Evolutionary conservation across 495 filamentous ascomycete species (phyloP), one percentile per base, ranked within the genome.

Genomic region (Usnea hakonensis): DNA sequence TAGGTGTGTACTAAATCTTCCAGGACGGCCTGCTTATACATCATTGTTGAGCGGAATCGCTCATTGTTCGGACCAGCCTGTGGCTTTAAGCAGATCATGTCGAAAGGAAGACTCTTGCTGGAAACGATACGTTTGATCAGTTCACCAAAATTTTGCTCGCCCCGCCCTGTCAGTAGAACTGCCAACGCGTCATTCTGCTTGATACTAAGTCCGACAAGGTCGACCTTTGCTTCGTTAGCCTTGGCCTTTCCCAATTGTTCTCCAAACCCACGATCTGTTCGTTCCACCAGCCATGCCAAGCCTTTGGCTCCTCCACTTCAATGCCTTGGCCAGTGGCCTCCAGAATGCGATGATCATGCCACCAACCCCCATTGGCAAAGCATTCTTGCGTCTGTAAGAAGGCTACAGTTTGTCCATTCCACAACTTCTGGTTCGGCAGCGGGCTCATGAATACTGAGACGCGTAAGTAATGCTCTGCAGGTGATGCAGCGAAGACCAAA

Each of bases 201-300:
- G 80, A 90, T 90, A 68, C 87, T 92, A 56, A 97, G 79, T 70
- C 79, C 72, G 2, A 96, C 89, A 35, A 99, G 78, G 65, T 89
- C 81, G 48, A 94, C 87, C 81, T 84, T 64, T 14, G 37, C 50
- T 41, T 23, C 44, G 68, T 81, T 66, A 79, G 74, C 64, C n/a
- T 64, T 60, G 10, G 21, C 50, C 35, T 3, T 30, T 41, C 23
- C 21, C 13, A 7, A 36, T 53, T 21, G 8, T 32, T 46, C 21
- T n/a, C 37, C 23, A 62, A 55, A 52, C 77, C 64, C 69, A 84
- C 83, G 68, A 99, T 89, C 67, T 87, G 82, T 69, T 99, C 91
- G 67, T 97, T 97, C 95, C 95, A 99, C 90, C 91, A 99, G 17
- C 91, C 91, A 55, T 87, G 73, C 95, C 95, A 99, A 5, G 81